Percentiles rank a stretch among this genome's conserved stretches.
phyloP scores from a whole-genome alignment of 306 rosid genomes.

The Vigna radiata region DNA sequence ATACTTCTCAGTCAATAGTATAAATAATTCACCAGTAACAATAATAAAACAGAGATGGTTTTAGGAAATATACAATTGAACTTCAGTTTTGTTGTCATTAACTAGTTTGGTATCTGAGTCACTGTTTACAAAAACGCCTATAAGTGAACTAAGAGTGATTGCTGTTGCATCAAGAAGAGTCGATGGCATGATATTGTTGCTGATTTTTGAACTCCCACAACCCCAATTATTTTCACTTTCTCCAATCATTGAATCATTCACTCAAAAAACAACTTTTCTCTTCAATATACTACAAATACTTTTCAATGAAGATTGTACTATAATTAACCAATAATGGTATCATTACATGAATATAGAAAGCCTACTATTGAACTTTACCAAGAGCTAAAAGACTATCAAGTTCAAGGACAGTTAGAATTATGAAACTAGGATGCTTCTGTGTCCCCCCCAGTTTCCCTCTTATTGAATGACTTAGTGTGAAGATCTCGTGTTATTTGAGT shows the following conservation, averaged over 20 bases:
- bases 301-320: not conserved
- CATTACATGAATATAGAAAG: constrained; percentile 15
- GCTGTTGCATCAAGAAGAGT: constrained; percentile 90
- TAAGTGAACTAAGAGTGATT: constrained; percentile 87
- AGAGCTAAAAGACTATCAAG: constrained; percentile 16
- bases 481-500: constrained; percentile 73
- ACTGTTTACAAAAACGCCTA: constrained; percentile 74
- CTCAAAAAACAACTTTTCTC: not conserved
- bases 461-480: constrained; percentile 64
- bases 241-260: not conserved
- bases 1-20: not conserved
- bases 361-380: constrained; percentile 21
- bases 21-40: not conserved
- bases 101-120: constrained; percentile 55
- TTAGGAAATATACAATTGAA: constrained; percentile 25
- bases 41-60: not conserved
- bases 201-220: constrained; percentile 80
- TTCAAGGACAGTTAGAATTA: constrained; percentile 35
- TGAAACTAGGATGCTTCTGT: constrained; percentile 49
- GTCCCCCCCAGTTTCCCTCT: constrained; percentile 32
- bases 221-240: constrained; percentile 49
- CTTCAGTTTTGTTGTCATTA: constrained; percentile 65
- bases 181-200: constrained; percentile 94
- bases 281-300: constrained; percentile 1
- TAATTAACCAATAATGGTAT: not conserved